Percentiles rank a stretch among this genome's conserved stretches.
phyloP scores from a whole-genome alignment of 2,329 filamentous ascomycete genomes.

The Alternaria brassicae region DNA sequence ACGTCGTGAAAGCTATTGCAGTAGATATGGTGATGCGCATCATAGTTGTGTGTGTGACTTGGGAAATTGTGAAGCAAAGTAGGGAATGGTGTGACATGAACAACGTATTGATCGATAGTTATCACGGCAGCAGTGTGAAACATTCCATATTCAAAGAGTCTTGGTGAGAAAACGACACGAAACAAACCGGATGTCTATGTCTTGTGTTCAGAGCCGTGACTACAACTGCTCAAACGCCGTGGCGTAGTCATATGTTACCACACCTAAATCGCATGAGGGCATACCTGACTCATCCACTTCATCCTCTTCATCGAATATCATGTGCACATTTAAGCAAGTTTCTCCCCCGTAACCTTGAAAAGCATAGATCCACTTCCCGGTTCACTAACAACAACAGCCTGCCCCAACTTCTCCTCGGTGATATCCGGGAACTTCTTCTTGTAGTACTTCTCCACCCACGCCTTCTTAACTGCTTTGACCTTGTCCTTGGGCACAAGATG shows the following conservation, averaged over 20 bases:
- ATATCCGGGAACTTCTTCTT: constrained; percentile 71
- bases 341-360: constrained; percentile 44
- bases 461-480: constrained; percentile 77
- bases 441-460: constrained; percentile 85
- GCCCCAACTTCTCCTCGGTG: constrained; percentile 74
- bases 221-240: background rate
- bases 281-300: too few species aligned
- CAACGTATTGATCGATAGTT: background rate
- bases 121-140: background rate
- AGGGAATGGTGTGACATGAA: background rate
- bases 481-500: constrained; percentile 87
- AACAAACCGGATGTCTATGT: background rate
- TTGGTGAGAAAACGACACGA: background rate
- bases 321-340: constrained; percentile 28
- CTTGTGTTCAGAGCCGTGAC: background rate
- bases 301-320: background rate
- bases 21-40: background rate
- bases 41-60: background rate
- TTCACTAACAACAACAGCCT: constrained; percentile 87
- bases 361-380: constrained; percentile 73
- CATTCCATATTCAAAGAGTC: background rate
- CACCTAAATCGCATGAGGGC: background rate
- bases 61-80: background rate
- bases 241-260: background rate
- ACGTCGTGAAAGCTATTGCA: background rate